Evolutionary conservation across 495 filamentous ascomycete species (phyloP), one percentile per base, ranked within the genome.

Genomic region (Penicillium manginii): DNA sequence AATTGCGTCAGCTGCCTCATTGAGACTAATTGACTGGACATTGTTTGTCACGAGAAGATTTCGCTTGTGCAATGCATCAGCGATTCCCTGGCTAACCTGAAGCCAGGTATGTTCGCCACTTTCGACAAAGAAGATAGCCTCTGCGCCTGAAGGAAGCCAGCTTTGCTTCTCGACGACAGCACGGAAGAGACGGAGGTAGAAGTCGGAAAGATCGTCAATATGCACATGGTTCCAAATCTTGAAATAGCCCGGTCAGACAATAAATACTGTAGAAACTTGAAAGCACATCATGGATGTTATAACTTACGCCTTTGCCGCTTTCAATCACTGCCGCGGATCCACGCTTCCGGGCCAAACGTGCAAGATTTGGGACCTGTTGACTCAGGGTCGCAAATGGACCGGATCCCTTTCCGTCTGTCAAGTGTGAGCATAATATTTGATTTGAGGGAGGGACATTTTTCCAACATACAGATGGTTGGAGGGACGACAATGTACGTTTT

Each of bases 181-280:
- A 6, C 22, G 11, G 32, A 70, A 51, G 11, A 73, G 19, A 1
- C 64, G 9, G n/a, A 62, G 54, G 63, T 78, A 83, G 11, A 85
- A 53, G 9, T 63, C 65, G 0, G 71, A 71, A 1, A 83, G 61
- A 60, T 84, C 81, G 1, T 63, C 55, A 7, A 85, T 68, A 39
- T 84, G 80, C 4, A 83, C 73, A 52, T 77, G 68, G 55, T 79
- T 74, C 78, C 79, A 82, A 17, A 69, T 66, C 52, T 15, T 62
- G 52, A 0, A 72, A 60, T 26, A 68, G 43, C 18, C 46, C 19
- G 10, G 77, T 77, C 7, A 79, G 14, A 43, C 17, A 43, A 19
- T 9, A 21, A 43, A 43, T 29, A 29, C 1, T 26, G 0, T 26
- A 26, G 19, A 14, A 37, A 4, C n/a, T n/a, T n/a, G n/a, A n/a